Conservation (phyloP, 371 early-diverging fungal genomes). For the Dinochytrium kinnereticum region DNA sequence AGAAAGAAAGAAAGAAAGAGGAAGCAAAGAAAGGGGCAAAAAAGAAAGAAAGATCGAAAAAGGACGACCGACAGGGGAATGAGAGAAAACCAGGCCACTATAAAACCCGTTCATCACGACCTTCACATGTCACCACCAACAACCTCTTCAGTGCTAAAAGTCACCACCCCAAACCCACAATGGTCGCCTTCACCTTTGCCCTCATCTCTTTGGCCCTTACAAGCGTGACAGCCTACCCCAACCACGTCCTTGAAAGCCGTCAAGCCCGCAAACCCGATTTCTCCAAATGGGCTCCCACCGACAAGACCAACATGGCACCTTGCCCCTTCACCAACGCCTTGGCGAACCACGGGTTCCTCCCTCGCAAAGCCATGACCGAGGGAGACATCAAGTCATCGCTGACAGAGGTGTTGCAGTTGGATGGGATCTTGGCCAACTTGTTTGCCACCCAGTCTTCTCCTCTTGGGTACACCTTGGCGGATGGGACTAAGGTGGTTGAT, state of each 20-base stretch:
- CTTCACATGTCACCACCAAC: neutral
- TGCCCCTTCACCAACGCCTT: neutral
- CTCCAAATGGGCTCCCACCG: neutral
- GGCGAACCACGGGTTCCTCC: slow-evolving; percentile 38
- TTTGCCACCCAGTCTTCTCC: neutral
- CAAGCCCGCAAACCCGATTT: neutral
- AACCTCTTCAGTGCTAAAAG: neutral
- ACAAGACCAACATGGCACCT: neutral
- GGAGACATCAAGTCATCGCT: slow-evolving; percentile 6
- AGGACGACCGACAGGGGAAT: no score
- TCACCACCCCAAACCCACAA: neutral
- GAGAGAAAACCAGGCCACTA: neutral
- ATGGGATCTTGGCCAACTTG: neutral
- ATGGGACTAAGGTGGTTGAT: slow-evolving; percentile 2
- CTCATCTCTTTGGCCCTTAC: neutral
- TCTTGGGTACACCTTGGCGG: neutral
- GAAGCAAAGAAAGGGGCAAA: neutral
- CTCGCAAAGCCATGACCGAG: slow-evolving; percentile 40
- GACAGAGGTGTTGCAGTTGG: slow-evolving; percentile 9
- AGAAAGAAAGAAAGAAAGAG: neutral
- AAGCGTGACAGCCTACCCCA: neutral
- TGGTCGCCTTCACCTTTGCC: neutral
- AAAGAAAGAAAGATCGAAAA: neutral
- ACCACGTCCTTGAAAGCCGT: neutral
- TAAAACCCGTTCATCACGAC: neutral